Evolutionary conservation across 805 yeast species (phyloP).

Genomic region (Ogataea allantospora): DNA sequence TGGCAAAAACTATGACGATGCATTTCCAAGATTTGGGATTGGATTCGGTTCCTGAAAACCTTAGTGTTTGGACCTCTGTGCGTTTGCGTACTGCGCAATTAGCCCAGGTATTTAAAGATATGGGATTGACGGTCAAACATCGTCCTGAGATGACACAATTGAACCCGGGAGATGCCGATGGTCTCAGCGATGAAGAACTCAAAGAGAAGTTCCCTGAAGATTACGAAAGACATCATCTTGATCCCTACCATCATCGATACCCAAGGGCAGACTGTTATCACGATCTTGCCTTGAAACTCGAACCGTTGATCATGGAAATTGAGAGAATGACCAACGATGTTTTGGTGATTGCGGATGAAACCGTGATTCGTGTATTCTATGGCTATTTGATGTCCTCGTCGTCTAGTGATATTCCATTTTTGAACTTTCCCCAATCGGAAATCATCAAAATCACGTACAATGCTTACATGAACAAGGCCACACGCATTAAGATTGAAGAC

Average conservation of each 20-base stretch:
- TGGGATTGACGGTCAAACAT: constrained; percentile 65
- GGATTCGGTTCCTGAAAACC: constrained; percentile 31
- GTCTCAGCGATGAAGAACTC: constrained; percentile 60
- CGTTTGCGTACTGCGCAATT: constrained; percentile 81
- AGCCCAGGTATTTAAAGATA: constrained; percentile 61
- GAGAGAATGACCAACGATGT: constrained; percentile 89
- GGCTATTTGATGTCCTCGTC: constrained; percentile 94
- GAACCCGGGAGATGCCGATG: constrained; percentile 86
- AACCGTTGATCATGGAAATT: constrained; percentile 89
- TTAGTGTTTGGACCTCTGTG: constrained; percentile 95
- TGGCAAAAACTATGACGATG: constrained; percentile 55
- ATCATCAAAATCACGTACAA: constrained; percentile 84
- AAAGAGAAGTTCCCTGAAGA: constrained; percentile 63
- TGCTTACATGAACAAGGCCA: constrained; percentile 76
- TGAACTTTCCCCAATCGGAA: constrained; percentile 77
- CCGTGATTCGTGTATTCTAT: constrained; percentile 82
- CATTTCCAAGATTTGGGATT: constrained; percentile 25
- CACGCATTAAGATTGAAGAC: constrained; percentile 37
- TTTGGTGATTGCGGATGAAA: constrained; percentile 88
- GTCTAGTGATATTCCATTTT: constrained; percentile 78
- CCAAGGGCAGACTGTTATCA: constrained; percentile 94
- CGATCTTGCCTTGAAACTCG: constrained; percentile 91
- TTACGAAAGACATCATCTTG: constrained; percentile 58
- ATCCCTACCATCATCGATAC: constrained; percentile 91
- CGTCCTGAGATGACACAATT: constrained; percentile 82